A percentile compares a stretch with the other conserved stretches of the same genome.
Conservation (phyloP, 2,329 filamentous ascomycete genomes). For the Cytospora chrysosperma region DNA sequence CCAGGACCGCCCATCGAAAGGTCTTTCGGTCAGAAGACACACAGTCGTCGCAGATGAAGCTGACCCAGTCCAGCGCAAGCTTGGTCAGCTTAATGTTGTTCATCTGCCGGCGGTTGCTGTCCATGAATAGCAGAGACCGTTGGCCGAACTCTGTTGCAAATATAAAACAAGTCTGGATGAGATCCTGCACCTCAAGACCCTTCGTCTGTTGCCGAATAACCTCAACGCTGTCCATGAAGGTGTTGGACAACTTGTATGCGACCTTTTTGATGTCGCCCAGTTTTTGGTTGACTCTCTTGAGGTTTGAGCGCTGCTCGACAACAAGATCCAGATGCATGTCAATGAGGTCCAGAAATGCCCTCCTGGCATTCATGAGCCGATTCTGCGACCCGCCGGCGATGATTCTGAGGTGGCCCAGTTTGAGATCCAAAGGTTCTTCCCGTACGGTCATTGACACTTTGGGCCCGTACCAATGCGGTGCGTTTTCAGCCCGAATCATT, state of each 20-base stretch:
- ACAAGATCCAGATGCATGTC: constrained; percentile 84
- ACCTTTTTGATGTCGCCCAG: constrained; percentile 94
- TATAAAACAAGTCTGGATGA: constrained; percentile 96
- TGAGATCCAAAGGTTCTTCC: constrained; percentile 79
- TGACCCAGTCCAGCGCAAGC: constrained; percentile 92
- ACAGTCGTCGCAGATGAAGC: constrained; percentile 97
- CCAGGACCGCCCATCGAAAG: constrained; percentile 94
- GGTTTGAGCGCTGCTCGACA: constrained; percentile 88
- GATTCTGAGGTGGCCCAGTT: constrained; percentile 80
- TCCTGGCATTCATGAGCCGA: constrained; percentile 75
- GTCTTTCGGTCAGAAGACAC: constrained; percentile 91
- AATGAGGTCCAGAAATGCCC: constrained; percentile 72
- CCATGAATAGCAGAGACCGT: constrained; percentile 90
- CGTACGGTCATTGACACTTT: constrained; percentile 69
- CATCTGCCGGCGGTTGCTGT: constrained; percentile 91
- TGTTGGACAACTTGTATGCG: constrained; percentile 93
- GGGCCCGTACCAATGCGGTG: constrained; percentile 78
- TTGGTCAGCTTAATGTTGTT: constrained; percentile 95
- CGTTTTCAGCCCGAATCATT: constrained; percentile 77
- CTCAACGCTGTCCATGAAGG: constrained; percentile 98
- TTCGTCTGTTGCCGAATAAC: constrained; percentile 83
- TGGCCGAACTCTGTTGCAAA: constrained; percentile 99
- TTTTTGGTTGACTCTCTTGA: constrained; percentile 87
- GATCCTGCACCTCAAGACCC: constrained; percentile 84
- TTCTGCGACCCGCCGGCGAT: constrained; percentile 84